phyloP scores from a whole-genome alignment of 2,329 filamentous ascomycete species.

The Aspergillus felis region DNA sequence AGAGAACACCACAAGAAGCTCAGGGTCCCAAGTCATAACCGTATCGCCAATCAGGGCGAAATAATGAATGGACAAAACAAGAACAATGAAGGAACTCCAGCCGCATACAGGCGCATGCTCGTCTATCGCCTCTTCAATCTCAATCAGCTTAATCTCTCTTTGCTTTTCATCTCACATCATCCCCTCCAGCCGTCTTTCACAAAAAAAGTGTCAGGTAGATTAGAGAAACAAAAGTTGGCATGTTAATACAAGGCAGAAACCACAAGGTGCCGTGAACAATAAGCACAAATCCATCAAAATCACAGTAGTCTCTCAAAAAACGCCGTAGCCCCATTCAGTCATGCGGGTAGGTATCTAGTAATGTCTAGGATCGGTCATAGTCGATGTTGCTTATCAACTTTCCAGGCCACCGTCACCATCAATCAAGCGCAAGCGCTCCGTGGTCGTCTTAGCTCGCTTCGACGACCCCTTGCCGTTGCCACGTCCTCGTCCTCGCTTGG shows the following conservation, averaged over 20 bases:
- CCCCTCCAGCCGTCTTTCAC: background rate
- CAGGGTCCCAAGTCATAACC: background rate
- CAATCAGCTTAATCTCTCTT: background rate
- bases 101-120: background rate
- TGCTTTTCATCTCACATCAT: background rate
- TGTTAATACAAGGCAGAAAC: background rate
- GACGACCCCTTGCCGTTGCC: slow-evolving; percentile 53
- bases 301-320: background rate
- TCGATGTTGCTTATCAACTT: slow-evolving; percentile 5
- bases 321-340: slow-evolving; percentile 12
- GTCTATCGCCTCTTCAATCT: background rate
- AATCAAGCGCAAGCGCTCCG: slow-evolving; percentile 45
- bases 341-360: slow-evolving; percentile 4
- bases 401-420: slow-evolving; percentile 41
- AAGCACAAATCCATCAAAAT: background rate
- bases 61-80: background rate
- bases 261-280: background rate
- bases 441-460: slow-evolving; percentile 60
- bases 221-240: background rate
- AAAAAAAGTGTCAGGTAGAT: background rate
- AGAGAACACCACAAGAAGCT: background rate
- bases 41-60: background rate
- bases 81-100: background rate
- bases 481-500: slow-evolving; percentile 57
- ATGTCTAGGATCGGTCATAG: background rate